Evolutionary conservation across 345 rosid genomes (phyloP), one percentile per base, ranked within the genome.

Genomic region (Populus alba): DNA sequence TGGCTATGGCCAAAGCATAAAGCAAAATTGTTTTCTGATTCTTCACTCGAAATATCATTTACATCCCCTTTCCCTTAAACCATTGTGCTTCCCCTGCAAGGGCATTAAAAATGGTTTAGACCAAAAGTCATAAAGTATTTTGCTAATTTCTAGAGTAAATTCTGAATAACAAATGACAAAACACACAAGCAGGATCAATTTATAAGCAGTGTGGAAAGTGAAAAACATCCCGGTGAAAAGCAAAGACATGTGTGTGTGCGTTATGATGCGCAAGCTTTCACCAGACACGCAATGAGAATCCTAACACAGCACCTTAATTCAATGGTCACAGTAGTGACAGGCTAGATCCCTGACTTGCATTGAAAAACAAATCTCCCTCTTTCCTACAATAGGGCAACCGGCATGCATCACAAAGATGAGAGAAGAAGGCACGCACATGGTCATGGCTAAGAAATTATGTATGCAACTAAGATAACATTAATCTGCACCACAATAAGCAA

Each of bases 1-100:
- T 49, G 59, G 27, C 62, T 73, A 79, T 66, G 70, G 79, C 81
- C 74, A 73, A 57, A 69, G 73, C 38, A 29, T 27, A 18, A 57
- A 78, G 76, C 84, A 87, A 85, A 84, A 82, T 69, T 85, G 83
- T 80, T 75, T 63, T 78, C 68, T 77, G 79, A 74, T 68, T 78
- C 70, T 74, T 82, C 41, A 61, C 79, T 68, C 73, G n/a, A 70
- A 79, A 68, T 76, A 65, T 55, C 78, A 43, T 70, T 68, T 66
- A 15, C 62, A 33, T 68, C 62, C 59, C 39, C 75, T 75, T 70
- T 75, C 35, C 38, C 72, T 66, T 68, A 15, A 65, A 71, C 63
- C 69, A 61, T 71, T 61, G 63, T 23, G 79, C 63, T 72, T 68
- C 63, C 83, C 85, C 87, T 83, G 78, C 55, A 84, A 75, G 23